phyloP scores from a whole-genome alignment of 2,329 filamentous ascomycete species.

The Trichoderma gracile region DNA sequence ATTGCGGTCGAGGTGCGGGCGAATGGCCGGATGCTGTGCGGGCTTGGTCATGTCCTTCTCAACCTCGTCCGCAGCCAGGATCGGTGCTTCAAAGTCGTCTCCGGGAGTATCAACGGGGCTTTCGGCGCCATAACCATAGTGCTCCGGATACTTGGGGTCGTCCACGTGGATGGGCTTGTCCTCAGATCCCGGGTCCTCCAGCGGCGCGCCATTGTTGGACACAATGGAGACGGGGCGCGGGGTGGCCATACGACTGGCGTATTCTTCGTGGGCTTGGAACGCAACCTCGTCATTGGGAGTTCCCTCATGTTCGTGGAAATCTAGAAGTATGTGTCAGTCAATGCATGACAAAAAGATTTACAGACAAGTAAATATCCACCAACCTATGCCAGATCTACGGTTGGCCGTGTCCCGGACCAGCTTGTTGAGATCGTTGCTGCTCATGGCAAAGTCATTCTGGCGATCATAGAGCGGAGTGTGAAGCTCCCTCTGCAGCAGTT shows the following conservation, averaged over 20 bases:
- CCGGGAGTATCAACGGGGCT: slow-evolving; percentile 57
- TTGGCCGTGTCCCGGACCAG: slow-evolving; percentile 74
- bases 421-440: slow-evolving; percentile 85
- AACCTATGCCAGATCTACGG: slow-evolving; percentile 48
- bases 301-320: slow-evolving; percentile 61
- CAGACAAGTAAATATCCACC: background rate
- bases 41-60: slow-evolving; percentile 69
- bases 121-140: slow-evolving; percentile 41
- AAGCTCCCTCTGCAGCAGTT: slow-evolving; percentile 73
- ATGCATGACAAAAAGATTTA: too few species aligned
- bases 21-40: slow-evolving; percentile 76
- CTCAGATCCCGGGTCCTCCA: slow-evolving; percentile 36
- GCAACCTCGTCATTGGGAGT: slow-evolving; percentile 91
- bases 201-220: slow-evolving; percentile 39
- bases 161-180: slow-evolving; percentile 73
- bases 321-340: slow-evolving; percentile 44
- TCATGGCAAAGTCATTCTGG: slow-evolving; percentile 76
- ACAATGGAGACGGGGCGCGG: slow-evolving; percentile 54
- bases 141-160: slow-evolving; percentile 49
- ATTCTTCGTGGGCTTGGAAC: slow-evolving; percentile 84
- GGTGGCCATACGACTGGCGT: slow-evolving; percentile 73
- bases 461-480: slow-evolving; percentile 57
- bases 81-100: slow-evolving; percentile 69
- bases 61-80: slow-evolving; percentile 86
- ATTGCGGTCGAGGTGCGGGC: slow-evolving; percentile 67